These are phyloP conservation scores for Apiospora arundinis DNA, from an alignment of 2,329 filamentous ascomycete species.

Conservation along the genomic window DNA sequence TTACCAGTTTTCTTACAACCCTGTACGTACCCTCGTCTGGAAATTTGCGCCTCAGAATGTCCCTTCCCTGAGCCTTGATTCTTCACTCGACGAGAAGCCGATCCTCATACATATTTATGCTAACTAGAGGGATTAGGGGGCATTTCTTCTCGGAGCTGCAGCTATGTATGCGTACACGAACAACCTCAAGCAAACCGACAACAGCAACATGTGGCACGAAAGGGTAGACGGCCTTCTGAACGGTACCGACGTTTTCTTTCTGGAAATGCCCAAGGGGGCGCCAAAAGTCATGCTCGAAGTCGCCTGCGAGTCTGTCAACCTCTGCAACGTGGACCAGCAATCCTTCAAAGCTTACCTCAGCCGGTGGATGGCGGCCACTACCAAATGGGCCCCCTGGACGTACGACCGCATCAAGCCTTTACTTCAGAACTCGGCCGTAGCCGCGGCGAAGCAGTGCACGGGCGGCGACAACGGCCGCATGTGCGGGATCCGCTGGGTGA, in stretches of 20 bases:
- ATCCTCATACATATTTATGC: neutral
- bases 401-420: constrained; percentile 57
- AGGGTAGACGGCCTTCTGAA: constrained; percentile 63
- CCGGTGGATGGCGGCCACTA: constrained; percentile 66
- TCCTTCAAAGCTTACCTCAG: constrained; percentile 70
- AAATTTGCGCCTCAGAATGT: neutral
- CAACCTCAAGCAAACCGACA: constrained; percentile 34
- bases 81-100: too few species aligned
- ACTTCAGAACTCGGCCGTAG: constrained; percentile 60
- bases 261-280: constrained; percentile 51
- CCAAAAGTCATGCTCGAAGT: constrained; percentile 64
- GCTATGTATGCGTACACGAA: constrained; percentile 72
- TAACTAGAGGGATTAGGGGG: constrained; percentile 46
- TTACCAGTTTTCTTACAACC: constrained; percentile 75
- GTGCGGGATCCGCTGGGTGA: constrained; percentile 67
- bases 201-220: constrained; percentile 60
- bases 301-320: constrained; percentile 66
- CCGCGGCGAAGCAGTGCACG: constrained; percentile 62
- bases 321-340: constrained; percentile 67
- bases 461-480: constrained; percentile 62
- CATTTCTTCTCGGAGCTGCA: constrained; percentile 69
- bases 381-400: constrained; percentile 69
- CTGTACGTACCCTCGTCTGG: constrained; percentile 31
- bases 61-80: too few species aligned
- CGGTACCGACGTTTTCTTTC: constrained; percentile 60